phyloP scores from a whole-genome alignment of 768 basidiomycete species.

The Termitomyces eurrhizus region DNA sequence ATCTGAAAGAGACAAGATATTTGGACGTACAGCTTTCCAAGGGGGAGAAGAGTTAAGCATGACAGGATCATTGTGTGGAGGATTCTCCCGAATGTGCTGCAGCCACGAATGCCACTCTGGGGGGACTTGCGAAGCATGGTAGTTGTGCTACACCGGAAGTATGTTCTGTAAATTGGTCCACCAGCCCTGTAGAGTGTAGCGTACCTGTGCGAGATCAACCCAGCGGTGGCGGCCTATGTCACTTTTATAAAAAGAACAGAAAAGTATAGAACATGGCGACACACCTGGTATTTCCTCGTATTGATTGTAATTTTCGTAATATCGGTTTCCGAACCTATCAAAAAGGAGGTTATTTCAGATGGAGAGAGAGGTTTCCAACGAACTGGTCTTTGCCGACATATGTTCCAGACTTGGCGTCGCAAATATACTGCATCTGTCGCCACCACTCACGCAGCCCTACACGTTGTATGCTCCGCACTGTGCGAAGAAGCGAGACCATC shows the following conservation, averaged over 20 bases:
- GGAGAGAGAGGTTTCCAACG: conserved; percentile 27
- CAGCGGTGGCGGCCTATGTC: conserved; percentile 86
- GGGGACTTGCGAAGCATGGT: conserved; percentile 90
- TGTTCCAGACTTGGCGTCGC: conserved; percentile 86
- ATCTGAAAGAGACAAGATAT: not conserved
- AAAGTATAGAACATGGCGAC: conserved; percentile 17
- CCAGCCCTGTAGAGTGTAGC: conserved; percentile 11
- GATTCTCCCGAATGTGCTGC: conserved; percentile 79
- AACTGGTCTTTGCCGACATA: conserved; percentile 80
- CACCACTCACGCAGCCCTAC: conserved; percentile 86
- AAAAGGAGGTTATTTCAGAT: not conserved
- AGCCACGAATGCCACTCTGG: conserved; percentile 98
- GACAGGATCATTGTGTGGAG: conserved; percentile 72
- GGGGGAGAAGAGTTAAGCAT: conserved; percentile 65
- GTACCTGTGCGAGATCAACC: conserved; percentile 89
- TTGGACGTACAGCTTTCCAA: conserved; percentile 74
- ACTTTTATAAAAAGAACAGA: conserved; percentile 1
- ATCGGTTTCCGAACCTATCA: conserved; percentile 88
- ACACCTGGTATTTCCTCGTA: conserved; percentile 86
- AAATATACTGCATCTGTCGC: conserved; percentile 89
- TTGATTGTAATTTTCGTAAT: conserved; percentile 87
- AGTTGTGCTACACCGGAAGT: conserved; percentile 55
- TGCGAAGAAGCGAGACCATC: conserved; percentile 75
- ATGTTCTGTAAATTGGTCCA: conserved; percentile 3
- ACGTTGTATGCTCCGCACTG: conserved; percentile 69